Conservation (phyloP, 306 rosid genomes). For the Cucurbita pepo region DNA sequence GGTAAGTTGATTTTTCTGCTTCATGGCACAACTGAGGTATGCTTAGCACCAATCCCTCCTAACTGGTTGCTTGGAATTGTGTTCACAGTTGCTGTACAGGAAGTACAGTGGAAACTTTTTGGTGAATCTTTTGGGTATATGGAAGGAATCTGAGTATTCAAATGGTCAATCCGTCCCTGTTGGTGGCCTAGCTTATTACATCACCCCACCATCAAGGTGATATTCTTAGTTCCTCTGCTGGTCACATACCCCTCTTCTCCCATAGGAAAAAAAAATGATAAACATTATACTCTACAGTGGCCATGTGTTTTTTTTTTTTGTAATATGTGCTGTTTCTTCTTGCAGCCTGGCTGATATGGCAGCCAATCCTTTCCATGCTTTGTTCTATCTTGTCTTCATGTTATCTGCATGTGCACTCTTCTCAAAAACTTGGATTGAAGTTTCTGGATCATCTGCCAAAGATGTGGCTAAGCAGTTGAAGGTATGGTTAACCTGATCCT, state of each 20-base stretch:
- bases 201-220: constrained; percentile 19
- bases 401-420: constrained; percentile 20
- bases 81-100: constrained; percentile 14
- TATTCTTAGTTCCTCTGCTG: background rate
- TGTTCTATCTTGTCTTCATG: constrained; percentile 20
- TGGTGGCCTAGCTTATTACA: constrained; percentile 16
- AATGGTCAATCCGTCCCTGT: constrained; percentile 8
- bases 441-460: constrained; percentile 19
- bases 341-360: constrained; percentile 23
- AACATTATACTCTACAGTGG: too few species aligned
- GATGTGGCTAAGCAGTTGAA: constrained; percentile 22
- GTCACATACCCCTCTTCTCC: background rate
- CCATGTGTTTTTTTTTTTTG: background rate
- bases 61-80: background rate
- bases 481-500: background rate
- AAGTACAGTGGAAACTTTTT: constrained; percentile 11
- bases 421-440: constrained; percentile 24
- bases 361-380: constrained; percentile 20
- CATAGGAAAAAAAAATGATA: too few species aligned
- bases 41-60: background rate
- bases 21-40: background rate
- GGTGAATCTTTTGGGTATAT: constrained; percentile 10
- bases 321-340: background rate
- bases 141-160: constrained; percentile 20
- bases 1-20: constrained; percentile 5